These are phyloP conservation scores for Ceratobasidium sp. DNA, from an alignment of 1,284 basidiomycete species.

Conservation along the genomic window DNA sequence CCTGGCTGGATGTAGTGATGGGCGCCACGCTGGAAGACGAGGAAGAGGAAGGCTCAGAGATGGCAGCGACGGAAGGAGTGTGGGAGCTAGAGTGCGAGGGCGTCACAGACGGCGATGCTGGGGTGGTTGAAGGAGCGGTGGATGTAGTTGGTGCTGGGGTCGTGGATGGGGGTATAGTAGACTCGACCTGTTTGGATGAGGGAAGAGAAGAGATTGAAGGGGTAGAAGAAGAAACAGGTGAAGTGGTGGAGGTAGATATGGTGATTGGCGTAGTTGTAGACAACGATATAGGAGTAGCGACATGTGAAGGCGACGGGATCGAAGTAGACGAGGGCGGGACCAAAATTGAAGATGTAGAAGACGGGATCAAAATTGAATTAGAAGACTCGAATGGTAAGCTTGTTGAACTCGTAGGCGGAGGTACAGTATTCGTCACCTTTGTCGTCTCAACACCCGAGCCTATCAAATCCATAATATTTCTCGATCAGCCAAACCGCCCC, in stretches of 20 bases:
- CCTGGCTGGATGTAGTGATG: neutral
- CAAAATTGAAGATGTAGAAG: constrained; percentile 12
- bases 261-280: neutral
- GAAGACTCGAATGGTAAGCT: constrained; percentile 16
- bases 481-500: constrained; percentile 10
- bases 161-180: constrained; percentile 14
- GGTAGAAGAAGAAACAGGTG: neutral
- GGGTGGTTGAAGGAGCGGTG: constrained; percentile 13
- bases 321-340: neutral
- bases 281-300: neutral
- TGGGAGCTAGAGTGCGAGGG: neutral
- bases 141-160: constrained; percentile 26
- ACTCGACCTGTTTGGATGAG: neutral
- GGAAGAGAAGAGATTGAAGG: neutral
- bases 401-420: neutral
- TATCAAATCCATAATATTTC: neutral
- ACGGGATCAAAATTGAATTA: constrained; percentile 1
- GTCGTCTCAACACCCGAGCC: constrained; percentile 16
- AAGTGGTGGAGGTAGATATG: neutral
- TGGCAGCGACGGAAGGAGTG: constrained; percentile 2
- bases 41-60: too few species aligned
- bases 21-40: constrained; percentile 16
- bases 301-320: too few species aligned
- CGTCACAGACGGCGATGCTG: constrained; percentile 1
- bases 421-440: constrained; percentile 11